These are phyloP conservation scores for Inga leiocalycina DNA, from an alignment of 306 rosid species.

Conservation along the genomic window DNA sequence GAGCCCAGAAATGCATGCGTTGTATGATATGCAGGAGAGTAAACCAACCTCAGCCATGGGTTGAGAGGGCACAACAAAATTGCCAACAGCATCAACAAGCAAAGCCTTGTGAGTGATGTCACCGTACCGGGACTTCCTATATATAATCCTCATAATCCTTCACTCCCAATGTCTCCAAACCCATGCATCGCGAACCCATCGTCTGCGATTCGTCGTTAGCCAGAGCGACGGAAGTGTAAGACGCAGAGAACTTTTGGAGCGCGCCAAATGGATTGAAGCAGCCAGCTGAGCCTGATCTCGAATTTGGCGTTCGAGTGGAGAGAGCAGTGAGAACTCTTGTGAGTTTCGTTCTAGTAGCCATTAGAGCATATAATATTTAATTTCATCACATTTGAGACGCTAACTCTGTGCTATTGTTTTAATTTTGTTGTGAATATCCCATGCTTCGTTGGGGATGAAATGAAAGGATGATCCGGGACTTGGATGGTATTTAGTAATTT, in stretches of 20 bases:
- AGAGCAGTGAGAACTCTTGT: conserved; percentile 25
- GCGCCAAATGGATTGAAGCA: conserved; percentile 13
- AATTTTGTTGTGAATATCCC: neutral
- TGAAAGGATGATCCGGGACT: neutral
- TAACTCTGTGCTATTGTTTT: neutral
- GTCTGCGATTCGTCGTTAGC: conserved; percentile 34
- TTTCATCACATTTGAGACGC: conserved; percentile 49
- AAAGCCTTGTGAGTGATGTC: conserved; percentile 88
- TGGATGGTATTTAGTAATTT: neutral
- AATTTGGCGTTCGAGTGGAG: conserved; percentile 22
- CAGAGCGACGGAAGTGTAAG: conserved; percentile 44
- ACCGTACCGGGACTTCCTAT: conserved; percentile 76
- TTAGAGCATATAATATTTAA: conserved; percentile 42
- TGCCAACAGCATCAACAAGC: conserved; percentile 94
- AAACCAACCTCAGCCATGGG: conserved; percentile 88
- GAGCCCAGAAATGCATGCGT: conserved; percentile 2
- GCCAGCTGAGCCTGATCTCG: conserved; percentile 24
- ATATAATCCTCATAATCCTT: conserved; percentile 82
- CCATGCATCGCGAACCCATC: conserved; percentile 37
- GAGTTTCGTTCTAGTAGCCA: conserved; percentile 49
- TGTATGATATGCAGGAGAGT: neutral
- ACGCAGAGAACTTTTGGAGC: conserved; percentile 14
- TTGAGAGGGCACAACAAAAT: conserved; percentile 92
- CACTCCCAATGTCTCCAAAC: conserved; percentile 47
- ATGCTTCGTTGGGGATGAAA: neutral